A percentile compares a stretch with the other conserved stretches of the same genome.
Conservation (phyloP, 2,329 filamentous ascomycete genomes). For the Pseudonectria buxi region DNA sequence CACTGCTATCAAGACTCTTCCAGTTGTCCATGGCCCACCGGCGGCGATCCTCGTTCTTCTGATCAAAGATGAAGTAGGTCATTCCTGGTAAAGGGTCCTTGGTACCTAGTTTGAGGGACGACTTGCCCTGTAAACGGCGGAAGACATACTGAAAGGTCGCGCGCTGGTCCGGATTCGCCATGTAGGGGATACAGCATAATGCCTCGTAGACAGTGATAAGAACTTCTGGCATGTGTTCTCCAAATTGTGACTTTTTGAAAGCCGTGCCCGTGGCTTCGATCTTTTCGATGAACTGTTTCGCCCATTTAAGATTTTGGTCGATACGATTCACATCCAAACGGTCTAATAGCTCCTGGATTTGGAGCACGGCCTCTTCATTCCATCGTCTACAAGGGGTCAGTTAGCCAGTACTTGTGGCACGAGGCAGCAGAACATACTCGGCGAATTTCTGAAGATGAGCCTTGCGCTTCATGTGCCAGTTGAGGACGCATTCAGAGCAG, state of each 20-base stretch:
- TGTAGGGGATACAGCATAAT: slow-evolving; percentile 74
- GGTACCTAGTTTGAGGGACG: slow-evolving; percentile 66
- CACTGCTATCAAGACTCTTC: slow-evolving; percentile 46
- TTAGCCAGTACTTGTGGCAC: slow-evolving; percentile 12
- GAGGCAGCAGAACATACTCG: slow-evolving; percentile 37
- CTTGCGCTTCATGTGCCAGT: slow-evolving; percentile 65
- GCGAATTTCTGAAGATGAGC: slow-evolving; percentile 55
- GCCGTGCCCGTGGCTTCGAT: slow-evolving; percentile 40
- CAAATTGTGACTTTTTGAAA: slow-evolving; percentile 42
- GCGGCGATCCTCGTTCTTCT: slow-evolving; percentile 49
- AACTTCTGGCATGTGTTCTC: slow-evolving; percentile 46
- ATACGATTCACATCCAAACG: slow-evolving; percentile 56
- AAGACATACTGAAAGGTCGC: slow-evolving; percentile 76
- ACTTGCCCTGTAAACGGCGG: slow-evolving; percentile 63
- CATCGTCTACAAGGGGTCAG: slow-evolving; percentile 28
- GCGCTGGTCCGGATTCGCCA: slow-evolving; percentile 49
- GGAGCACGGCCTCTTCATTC: slow-evolving; percentile 43
- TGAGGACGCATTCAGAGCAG: slow-evolving; percentile 65
- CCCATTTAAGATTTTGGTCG: slow-evolving; percentile 50
- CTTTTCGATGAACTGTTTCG: slow-evolving; percentile 47
- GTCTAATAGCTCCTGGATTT: slow-evolving; percentile 52
- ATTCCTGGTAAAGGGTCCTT: slow-evolving; percentile 73
- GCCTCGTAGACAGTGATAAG: slow-evolving; percentile 83
- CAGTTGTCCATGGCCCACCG: slow-evolving; percentile 34
- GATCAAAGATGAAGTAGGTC: slow-evolving; percentile 70